phyloP scores from a whole-genome alignment of 1,139 yeast genomes.

The Saccharomyces uvarum region DNA sequence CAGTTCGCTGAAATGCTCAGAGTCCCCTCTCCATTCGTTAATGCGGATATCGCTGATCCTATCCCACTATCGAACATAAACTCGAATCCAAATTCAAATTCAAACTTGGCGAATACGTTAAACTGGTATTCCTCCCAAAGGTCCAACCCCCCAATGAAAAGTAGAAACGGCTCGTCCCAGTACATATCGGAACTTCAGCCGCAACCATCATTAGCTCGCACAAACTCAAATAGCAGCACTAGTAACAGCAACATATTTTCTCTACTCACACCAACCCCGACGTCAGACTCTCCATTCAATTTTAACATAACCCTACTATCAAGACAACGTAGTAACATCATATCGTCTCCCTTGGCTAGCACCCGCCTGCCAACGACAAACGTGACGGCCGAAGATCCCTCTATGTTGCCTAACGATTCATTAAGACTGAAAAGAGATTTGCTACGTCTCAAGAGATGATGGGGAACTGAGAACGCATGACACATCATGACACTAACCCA shows the following conservation, averaged over 20 bases:
- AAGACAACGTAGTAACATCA: conserved; percentile 11
- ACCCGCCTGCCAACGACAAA: background rate
- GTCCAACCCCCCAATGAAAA: background rate
- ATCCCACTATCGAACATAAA: background rate
- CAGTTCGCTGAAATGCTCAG: conserved; percentile 12
- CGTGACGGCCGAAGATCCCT: background rate
- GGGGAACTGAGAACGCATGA: background rate
- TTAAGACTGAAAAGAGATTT: background rate
- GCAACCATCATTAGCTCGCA: background rate
- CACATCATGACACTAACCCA: background rate
- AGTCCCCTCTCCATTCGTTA: conserved; percentile 1
- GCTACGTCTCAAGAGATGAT: background rate
- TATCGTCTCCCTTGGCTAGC: background rate
- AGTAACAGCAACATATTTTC: background rate
- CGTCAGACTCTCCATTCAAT: conserved; percentile 5
- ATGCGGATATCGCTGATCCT: background rate
- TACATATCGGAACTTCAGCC: background rate
- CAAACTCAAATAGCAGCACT: background rate
- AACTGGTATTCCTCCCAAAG: background rate
- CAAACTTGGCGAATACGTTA: background rate
- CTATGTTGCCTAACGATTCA: background rate
- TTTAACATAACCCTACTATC: conserved; percentile 7
- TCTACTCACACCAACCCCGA: background rate
- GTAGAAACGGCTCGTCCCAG: background rate
- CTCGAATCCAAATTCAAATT: background rate